phyloP scores from a whole-genome alignment of 306 rosid species.

The Calophaca sinica region DNA sequence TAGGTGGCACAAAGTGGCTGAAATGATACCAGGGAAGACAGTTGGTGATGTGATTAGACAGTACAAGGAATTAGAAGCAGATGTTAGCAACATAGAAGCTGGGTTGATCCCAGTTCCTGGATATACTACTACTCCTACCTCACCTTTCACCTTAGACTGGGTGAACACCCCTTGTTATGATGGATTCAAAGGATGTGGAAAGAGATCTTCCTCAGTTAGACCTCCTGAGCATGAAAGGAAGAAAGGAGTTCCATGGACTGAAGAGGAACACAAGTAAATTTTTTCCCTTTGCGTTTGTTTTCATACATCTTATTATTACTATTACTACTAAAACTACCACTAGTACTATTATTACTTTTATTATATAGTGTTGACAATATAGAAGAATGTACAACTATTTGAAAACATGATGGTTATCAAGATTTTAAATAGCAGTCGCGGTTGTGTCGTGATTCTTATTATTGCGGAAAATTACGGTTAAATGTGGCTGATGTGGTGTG shows the following conservation, averaged over 20 bases:
- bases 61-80: constrained; percentile 73
- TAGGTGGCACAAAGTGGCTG: constrained; percentile 88
- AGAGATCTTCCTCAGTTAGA: constrained; percentile 61
- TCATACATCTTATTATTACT: neutral
- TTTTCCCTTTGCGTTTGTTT: constrained; percentile 22
- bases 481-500: no score
- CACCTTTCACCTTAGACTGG: constrained; percentile 85
- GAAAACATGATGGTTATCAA: constrained; percentile 23
- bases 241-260: constrained; percentile 98
- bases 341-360: neutral
- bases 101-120: constrained; percentile 87
- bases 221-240: constrained; percentile 80
- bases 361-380: neutral
- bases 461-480: no score
- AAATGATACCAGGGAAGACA: constrained; percentile 82
- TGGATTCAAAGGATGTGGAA: constrained; percentile 64
- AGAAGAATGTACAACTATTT: neutral
- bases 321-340: no score
- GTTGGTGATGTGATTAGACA: constrained; percentile 74
- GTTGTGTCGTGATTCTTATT: no score
- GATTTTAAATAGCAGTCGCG: neutral
- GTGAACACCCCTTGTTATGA: constrained; percentile 61
- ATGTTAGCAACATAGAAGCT: constrained; percentile 85
- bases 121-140: constrained; percentile 46
- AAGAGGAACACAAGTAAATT: constrained; percentile 90